Evolutionary conservation across 805 yeast genomes (phyloP), one percentile per base, ranked within the genome.

Genomic region (Naumovozyma dairenensis): DNA sequence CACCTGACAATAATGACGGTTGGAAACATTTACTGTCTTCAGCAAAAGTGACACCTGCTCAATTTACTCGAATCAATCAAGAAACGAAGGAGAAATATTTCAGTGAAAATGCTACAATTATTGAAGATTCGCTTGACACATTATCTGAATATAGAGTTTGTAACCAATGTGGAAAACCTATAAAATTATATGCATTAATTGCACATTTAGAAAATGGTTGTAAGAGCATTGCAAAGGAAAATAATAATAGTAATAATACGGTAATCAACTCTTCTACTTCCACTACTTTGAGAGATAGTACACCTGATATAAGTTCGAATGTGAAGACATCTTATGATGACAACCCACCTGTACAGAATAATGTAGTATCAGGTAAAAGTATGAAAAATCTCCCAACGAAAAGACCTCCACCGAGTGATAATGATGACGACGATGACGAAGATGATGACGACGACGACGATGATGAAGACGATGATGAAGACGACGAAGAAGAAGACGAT

Each of bases 81-180:
- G 40, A 38, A 3, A 29, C 39, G 1, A 38, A 41, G 26, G 37
- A 40, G 14, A 39, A 42, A 13, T 45, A 40, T 27, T 49, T 55
- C 29, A 50, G 47, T 35, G 35, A 49, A 7, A 46, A 45, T 34
- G 41, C 52, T 13, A 42, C 38, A 9, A 36, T 51, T 18, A 16
- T 51, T 3, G 45, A 43, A 6, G 40, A 46, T 29, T 43, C 51
- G 13, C 21, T 51, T 7, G 47, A 47, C n/a, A 16, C 39, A 4
- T 33, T 42, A 3, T 31, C 46, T 16, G 41, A 43, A 18, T 53
- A 49, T 33, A 48, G 60, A 27, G 44, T 55, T 18, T 58, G 63
- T 44, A 52, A 51, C 27, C 34, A 43, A 20, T 58, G 63, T 37
- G 52, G 51, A 5, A 53, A 45, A 32, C 63, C 63, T 3, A 38